Percentiles rank a stretch among this genome's conserved stretches.
These are phyloP conservation scores for Medicago arabica DNA, from an alignment of 306 rosid genomes.

Conservation along the genomic window DNA sequence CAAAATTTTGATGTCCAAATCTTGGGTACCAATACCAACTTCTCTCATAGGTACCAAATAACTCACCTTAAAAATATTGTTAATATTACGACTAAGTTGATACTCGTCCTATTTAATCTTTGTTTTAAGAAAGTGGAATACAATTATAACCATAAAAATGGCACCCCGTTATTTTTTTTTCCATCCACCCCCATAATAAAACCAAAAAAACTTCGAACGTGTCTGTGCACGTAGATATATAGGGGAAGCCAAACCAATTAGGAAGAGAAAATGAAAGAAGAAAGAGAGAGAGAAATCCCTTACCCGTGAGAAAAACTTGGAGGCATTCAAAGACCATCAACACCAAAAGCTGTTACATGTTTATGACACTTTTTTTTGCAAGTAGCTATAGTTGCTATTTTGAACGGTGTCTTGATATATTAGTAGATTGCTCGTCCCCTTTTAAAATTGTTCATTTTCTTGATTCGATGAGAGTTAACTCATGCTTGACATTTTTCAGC, in stretches of 20 bases:
- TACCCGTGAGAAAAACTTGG: constrained; percentile 66
- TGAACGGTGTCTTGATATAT: constrained; percentile 33
- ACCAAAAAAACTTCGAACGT: constrained; percentile 33
- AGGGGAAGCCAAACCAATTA: constrained; percentile 35
- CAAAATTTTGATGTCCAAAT: no score
- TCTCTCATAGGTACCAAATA: no score
- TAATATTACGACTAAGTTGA: not conserved
- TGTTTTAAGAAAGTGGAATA: constrained; percentile 21
- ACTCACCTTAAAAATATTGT: no score
- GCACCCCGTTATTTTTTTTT: no score
- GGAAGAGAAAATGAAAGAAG: constrained; percentile 24
- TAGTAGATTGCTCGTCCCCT: not conserved
- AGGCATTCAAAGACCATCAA: constrained; percentile 54
- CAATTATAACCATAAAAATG: not conserved
- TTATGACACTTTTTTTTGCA: constrained; percentile 49
- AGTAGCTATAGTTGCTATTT: constrained; percentile 14
- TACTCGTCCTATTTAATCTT: not conserved
- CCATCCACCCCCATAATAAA: no score
- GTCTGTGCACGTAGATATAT: constrained; percentile 20
- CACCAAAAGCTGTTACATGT: constrained; percentile 42
- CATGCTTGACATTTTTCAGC: no score
- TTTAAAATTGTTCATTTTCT: no score
- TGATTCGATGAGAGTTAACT: no score
- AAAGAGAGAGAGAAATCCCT: not conserved
- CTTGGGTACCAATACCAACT: no score